These are phyloP conservation scores for Penicillium cataractarum DNA, from an alignment of 495 filamentous ascomycete species.

Conservation along the genomic window DNA sequence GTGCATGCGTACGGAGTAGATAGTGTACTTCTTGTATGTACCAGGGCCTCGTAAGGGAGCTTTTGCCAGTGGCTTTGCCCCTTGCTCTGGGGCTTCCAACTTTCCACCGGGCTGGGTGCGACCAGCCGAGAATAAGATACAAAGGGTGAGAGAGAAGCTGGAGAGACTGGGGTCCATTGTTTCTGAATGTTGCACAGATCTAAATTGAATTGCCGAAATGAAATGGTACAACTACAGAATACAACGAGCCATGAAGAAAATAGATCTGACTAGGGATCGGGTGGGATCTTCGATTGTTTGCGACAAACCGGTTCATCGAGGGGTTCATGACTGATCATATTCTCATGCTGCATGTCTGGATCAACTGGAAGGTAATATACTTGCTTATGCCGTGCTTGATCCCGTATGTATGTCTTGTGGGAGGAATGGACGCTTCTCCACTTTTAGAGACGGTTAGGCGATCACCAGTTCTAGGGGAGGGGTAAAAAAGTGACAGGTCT, in stretches of 20 bases:
- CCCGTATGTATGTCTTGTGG: neutral
- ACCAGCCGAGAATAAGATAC: neutral
- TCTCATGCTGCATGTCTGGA: neutral
- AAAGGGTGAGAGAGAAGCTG: neutral
- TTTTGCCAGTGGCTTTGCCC: neutral
- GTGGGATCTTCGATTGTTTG: neutral
- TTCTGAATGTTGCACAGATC: neutral
- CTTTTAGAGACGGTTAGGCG: neutral
- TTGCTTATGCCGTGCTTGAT: neutral
- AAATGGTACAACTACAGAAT: neutral
- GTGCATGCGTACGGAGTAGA: neutral
- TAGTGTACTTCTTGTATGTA: too few relatives aligned
- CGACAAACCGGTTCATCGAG: slow-evolving; percentile 13
- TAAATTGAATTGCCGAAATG: neutral
- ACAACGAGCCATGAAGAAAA: neutral
- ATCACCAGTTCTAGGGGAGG: neutral
- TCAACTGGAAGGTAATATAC: neutral
- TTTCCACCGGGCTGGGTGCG: neutral
- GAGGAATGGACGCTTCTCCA: slow-evolving; percentile 1
- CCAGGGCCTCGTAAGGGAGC: neutral
- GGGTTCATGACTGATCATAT: slow-evolving; percentile 27
- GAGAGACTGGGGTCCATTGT: neutral
- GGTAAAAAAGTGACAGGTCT: slow-evolving; percentile 28
- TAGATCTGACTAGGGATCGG: neutral
- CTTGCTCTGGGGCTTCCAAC: neutral